A percentile compares a stretch with the other conserved stretches of the same genome.
These are phyloP conservation scores for Trichoderma gracile DNA, from an alignment of 2,329 filamentous ascomycete genomes.

Conservation along the genomic window DNA sequence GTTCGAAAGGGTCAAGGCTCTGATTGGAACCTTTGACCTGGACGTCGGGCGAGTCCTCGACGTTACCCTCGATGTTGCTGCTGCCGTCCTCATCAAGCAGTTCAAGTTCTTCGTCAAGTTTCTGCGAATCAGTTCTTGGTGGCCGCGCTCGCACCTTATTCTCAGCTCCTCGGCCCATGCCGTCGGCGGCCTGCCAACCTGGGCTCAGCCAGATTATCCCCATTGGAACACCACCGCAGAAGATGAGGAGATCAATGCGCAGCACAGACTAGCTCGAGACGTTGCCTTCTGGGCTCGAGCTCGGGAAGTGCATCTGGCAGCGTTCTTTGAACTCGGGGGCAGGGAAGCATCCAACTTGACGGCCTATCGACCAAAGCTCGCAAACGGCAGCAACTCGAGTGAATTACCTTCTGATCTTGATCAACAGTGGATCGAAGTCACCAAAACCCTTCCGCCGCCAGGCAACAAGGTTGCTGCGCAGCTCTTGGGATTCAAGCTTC, in stretches of 20 bases:
- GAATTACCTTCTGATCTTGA: conserved; percentile 56
- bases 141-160: conserved; percentile 67
- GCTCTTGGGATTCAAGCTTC: conserved; percentile 92
- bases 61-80: conserved; percentile 92
- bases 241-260: conserved; percentile 61
- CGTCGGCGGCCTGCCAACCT: conserved; percentile 69
- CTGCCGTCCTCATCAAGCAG: conserved; percentile 88
- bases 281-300: conserved; percentile 77
- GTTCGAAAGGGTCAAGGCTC: conserved; percentile 87
- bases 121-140: conserved; percentile 91
- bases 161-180: conserved; percentile 49
- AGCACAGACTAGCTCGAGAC: conserved; percentile 67
- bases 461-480: conserved; percentile 93
- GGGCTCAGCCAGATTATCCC: conserved; percentile 74
- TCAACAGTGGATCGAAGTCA: conserved; percentile 75
- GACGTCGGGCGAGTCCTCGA: conserved; percentile 94
- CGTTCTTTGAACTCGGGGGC: conserved; percentile 87
- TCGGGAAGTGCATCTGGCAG: conserved; percentile 72
- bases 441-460: conserved; percentile 76
- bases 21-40: conserved; percentile 95
- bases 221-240: conserved; percentile 66
- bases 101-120: conserved; percentile 94
- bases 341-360: conserved; percentile 64
- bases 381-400: conserved; percentile 40
- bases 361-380: conserved; percentile 46